phyloP scores from a whole-genome alignment of 768 basidiomycete genomes.

The Rhizopogon salebrosus region DNA sequence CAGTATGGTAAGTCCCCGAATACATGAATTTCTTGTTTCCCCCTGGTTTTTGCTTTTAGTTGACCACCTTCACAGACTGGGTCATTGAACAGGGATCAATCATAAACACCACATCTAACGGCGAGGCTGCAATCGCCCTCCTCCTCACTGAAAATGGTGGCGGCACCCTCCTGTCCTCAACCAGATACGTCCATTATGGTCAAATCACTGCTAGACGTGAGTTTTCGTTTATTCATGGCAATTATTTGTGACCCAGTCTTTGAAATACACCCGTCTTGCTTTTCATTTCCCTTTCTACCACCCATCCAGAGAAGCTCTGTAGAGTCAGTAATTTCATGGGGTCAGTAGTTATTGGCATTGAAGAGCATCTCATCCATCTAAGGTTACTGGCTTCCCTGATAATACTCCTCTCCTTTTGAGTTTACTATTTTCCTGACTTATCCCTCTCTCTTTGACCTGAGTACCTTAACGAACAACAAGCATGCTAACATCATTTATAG shows the following conservation, averaged over 20 bases:
- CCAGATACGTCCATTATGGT: conserved; percentile 80
- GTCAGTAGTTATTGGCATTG: neutral
- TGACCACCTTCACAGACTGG: conserved; percentile 46
- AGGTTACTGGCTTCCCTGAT: neutral
- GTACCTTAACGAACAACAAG: no score
- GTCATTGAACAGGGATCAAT: conserved; percentile 63
- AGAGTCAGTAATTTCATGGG: neutral
- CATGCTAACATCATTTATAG: conserved; percentile 26
- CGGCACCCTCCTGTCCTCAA: conserved; percentile 75
- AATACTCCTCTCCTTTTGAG: neutral
- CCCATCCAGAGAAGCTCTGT: neutral
- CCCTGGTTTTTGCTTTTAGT: neutral
- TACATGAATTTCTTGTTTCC: neutral
- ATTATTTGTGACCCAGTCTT: neutral
- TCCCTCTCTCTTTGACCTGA: neutral
- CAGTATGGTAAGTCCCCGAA: conserved; percentile 44
- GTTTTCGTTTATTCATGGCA: conserved; percentile 6
- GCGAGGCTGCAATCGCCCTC: conserved; percentile 58
- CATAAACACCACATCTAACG: conserved; percentile 55
- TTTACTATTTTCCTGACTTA: neutral
- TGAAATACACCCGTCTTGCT: neutral
- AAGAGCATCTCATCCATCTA: neutral
- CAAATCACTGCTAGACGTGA: conserved; percentile 59
- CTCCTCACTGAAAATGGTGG: conserved; percentile 65
- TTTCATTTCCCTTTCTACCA: neutral